These are phyloP conservation scores for Ulota crispa DNA, from an alignment of 225 moss, liverwort and hornwort species.

Conservation along the genomic window DNA sequence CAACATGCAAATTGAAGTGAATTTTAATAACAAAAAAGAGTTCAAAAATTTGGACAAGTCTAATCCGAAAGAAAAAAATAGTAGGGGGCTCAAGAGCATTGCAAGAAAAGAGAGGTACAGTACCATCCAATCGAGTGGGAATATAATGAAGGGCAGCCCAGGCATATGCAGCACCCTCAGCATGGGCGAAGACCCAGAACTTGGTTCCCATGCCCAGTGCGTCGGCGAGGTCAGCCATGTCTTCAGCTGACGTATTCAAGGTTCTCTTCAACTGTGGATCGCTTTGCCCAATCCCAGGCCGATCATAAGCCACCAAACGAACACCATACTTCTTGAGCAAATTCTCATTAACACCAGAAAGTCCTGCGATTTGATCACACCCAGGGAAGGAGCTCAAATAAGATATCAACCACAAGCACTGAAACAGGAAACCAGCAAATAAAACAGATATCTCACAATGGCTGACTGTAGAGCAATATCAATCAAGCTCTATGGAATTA, in stretches of 20 bases:
- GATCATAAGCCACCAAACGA: slow-evolving; percentile 75
- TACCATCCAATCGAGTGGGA: slow-evolving; percentile 84
- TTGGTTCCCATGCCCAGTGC: slow-evolving; percentile 70
- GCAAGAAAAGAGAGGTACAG: background rate
- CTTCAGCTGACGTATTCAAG: slow-evolving; percentile 73
- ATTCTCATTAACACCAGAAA: slow-evolving; percentile 71
- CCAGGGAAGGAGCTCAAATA: background rate
- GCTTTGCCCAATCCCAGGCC: slow-evolving; percentile 94
- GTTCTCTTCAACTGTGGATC: slow-evolving; percentile 71
- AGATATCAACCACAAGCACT: background rate
- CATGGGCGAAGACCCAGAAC: slow-evolving; percentile 81
- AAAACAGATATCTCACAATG: background rate
- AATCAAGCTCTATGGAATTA: background rate
- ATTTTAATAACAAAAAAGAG: too few species aligned
- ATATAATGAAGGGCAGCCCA: slow-evolving; percentile 95
- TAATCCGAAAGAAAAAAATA: background rate
- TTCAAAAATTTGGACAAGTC: background rate
- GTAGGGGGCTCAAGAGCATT: background rate
- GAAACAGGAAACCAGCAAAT: background rate
- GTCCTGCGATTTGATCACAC: slow-evolving; percentile 47
- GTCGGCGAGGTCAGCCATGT: slow-evolving; percentile 81
- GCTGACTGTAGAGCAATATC: background rate
- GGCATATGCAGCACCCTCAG: slow-evolving; percentile 68
- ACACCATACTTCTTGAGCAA: slow-evolving; percentile 71
- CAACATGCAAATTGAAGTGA: background rate